Percentiles rank a stretch among this genome's conserved stretches.
These are phyloP conservation scores for Fragilaria crotonensis DNA, from an alignment of 108 stramenopile species.

Conservation along the genomic window DNA sequence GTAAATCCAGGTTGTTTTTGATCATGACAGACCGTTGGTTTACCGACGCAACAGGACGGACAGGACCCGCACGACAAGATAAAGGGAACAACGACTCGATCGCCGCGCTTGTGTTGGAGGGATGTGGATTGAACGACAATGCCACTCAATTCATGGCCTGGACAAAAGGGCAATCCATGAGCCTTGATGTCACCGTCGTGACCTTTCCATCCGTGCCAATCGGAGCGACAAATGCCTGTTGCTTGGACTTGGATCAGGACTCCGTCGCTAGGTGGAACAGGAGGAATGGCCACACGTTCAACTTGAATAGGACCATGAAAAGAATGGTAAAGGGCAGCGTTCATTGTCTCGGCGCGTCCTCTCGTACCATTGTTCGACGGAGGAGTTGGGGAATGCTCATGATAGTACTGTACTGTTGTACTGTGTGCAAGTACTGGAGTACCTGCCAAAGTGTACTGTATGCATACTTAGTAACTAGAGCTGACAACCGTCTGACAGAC, in stretches of 20 bases:
- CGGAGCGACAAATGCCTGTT: conserved; percentile 69
- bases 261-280: conserved; percentile 22
- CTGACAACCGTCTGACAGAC: too few species aligned
- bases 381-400: too few species aligned
- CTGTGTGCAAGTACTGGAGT: too few species aligned
- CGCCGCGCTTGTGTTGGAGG: conserved; percentile 30
- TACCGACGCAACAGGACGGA: conserved; percentile 27
- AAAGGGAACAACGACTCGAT: conserved; percentile 70
- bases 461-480: too few species aligned
- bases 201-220: conserved; percentile 83
- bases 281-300: conserved; percentile 38
- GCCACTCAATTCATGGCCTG: conserved; percentile 75
- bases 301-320: conserved; percentile 53
- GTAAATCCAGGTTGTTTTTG: conserved; percentile 79
- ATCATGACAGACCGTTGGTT: conserved; percentile 55
- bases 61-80: conserved; percentile 67
- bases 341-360: too few species aligned
- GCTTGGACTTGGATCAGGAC: conserved; percentile 65
- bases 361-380: too few species aligned
- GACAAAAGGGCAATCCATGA: conserved; percentile 62
- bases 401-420: too few species aligned
- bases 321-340: conserved; percentile 55
- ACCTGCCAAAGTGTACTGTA: too few species aligned
- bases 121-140: conserved; percentile 38
- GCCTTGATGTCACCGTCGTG: conserved; percentile 57